These are phyloP conservation scores for Gnaphalium uliginosum DNA, from an alignment of 129 eudicot genomes.

Conservation along the genomic window DNA sequence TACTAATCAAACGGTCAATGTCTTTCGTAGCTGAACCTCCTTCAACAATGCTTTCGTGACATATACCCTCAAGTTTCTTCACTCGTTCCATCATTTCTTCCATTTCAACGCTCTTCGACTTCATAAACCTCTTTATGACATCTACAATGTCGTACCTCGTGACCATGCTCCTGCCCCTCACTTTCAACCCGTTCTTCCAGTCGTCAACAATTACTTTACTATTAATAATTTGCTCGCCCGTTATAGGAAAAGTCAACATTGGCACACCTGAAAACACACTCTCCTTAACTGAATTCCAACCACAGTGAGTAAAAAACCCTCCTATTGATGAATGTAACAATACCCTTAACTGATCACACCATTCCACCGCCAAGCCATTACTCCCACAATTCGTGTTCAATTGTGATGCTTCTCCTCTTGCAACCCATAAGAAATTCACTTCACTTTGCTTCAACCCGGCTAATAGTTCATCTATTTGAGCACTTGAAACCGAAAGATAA, in stretches of 20 bases:
- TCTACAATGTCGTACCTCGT: constrained; percentile 18
- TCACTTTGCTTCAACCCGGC: constrained; percentile 40
- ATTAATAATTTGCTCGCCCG: constrained; percentile 33
- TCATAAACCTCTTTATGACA: constrained; percentile 40
- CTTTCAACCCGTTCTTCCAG: constrained; percentile 46
- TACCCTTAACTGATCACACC: constrained; percentile 49
- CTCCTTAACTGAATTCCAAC: constrained; percentile 42
- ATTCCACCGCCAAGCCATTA: constrained; percentile 30
- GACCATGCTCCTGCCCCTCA: constrained; percentile 19
- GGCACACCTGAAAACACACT: constrained; percentile 41
- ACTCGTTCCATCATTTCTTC: constrained; percentile 28
- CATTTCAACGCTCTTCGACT: constrained; percentile 26
- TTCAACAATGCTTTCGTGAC: constrained; percentile 18
- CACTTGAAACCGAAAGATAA: constrained; percentile 41
- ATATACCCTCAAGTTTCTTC: background rate
- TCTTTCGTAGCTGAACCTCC: constrained; percentile 31
- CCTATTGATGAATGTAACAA: constrained; percentile 31
- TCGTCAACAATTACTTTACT: constrained; percentile 37
- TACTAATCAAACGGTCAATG: constrained; percentile 30
- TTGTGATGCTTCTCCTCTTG: constrained; percentile 27
- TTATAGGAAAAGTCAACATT: constrained; percentile 38
- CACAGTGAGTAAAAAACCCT: constrained; percentile 45
- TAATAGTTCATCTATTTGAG: constrained; percentile 48
- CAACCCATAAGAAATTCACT: constrained; percentile 37
- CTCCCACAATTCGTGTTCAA: constrained; percentile 11